phyloP scores from a whole-genome alignment of 495 filamentous ascomycete species.

The Margaritispora aquatica region DNA sequence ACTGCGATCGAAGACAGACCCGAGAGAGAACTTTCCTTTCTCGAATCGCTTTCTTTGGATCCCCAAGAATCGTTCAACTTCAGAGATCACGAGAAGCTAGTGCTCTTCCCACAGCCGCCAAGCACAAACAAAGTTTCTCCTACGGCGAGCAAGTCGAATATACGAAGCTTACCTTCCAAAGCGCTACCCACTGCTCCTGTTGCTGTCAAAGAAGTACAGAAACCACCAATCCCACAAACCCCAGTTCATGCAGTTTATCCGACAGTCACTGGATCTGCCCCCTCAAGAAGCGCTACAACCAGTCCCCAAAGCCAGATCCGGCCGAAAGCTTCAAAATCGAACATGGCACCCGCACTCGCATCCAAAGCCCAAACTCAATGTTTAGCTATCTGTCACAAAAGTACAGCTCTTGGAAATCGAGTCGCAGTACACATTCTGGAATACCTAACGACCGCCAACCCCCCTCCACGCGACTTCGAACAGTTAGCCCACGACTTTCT shows the following conservation, averaged over 20 bases:
- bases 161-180: too few relatives aligned
- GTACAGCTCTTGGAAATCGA: constrained; percentile 38
- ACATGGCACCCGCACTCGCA: neutral
- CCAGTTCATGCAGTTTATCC: neutral
- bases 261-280: neutral
- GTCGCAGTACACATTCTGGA: constrained; percentile 51
- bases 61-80: neutral
- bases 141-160: neutral
- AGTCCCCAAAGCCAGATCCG: neutral
- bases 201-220: too few relatives aligned
- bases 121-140: neutral
- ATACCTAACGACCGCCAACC: constrained; percentile 42
- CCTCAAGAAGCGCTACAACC: neutral
- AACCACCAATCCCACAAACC: neutral
- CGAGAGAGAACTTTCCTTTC: neutral
- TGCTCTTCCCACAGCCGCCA: neutral
- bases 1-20: neutral
- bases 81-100: neutral
- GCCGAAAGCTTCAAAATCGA: neutral
- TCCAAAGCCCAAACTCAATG: constrained; percentile 8
- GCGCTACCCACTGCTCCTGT: too few relatives aligned
- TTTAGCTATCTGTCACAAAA: constrained; percentile 27
- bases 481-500: neutral
- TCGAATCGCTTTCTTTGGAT: neutral
- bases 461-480: constrained; percentile 26